Evolutionary conservation across 2,329 filamentous ascomycete genomes (phyloP), one percentile per base, ranked within the genome.

Genomic region (Colletotrichum sp.): DNA sequence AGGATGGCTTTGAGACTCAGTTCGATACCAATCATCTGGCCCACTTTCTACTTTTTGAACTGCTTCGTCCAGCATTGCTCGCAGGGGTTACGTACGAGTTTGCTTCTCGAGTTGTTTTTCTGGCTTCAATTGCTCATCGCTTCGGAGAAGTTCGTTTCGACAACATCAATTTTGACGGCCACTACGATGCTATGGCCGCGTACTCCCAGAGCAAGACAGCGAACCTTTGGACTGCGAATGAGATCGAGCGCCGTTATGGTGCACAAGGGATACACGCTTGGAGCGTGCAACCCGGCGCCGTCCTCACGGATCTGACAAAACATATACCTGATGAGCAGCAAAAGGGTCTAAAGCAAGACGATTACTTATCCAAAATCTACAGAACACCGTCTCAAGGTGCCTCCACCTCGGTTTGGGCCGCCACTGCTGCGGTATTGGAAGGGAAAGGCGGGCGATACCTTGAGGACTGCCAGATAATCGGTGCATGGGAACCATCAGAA

Each of bases 1-100:
- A 28, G 1, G 79, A 80, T 30, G 79, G 78, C 27, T 71, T 76
- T 48, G 80, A 82, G 77, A 79, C 80, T 0, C 89, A 91, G 72
- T 87, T 91, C 70, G 89, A 85, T 36, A 87, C 84, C 7, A 91
- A 91, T 78, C 86, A 91, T 78, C 81, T 92, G 2, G 85, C 82
- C 9, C 88, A 90, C 77, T 91, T 91, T 81, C 84, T 91, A 0
- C 83, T 91, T 27, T 87, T 89, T 78, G 83, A 89, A 27, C 84
- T 90, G 1, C 82, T 92, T 32, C 87, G 87, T 39, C 80, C 84
- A 0, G 79, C 85, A 0, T 79, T 91, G 6, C 80, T 90, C 0
- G 78, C 83, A 0, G 83, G 83, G 3, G 77, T 83, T 2, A 86
- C 84, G 0, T 79, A 85, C 0, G 77, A 79, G 0, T 88, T 87